These are phyloP conservation scores for Monosporascus sp. DNA, from an alignment of 2,329 filamentous ascomycete species.

Conservation along the genomic window DNA sequence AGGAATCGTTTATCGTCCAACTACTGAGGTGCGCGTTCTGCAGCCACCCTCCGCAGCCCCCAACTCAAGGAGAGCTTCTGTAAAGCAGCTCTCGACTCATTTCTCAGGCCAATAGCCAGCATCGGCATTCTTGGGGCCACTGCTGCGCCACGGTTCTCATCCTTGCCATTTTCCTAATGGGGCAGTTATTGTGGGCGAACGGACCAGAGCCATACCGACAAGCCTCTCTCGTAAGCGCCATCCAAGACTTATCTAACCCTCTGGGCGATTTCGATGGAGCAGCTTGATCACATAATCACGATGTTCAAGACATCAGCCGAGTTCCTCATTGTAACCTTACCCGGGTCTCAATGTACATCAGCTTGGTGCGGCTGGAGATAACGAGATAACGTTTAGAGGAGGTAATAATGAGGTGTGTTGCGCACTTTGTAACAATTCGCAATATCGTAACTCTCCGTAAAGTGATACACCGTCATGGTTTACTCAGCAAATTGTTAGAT, in stretches of 20 bases:
- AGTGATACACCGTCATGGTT: too few species aligned
- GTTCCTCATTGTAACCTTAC: background rate
- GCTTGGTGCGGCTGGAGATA: background rate
- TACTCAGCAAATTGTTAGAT: too few species aligned
- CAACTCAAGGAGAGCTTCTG: too few species aligned
- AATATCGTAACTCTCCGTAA: too few species aligned
- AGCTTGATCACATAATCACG: background rate
- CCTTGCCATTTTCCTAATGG: constrained; percentile 1
- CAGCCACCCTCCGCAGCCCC: too few species aligned
- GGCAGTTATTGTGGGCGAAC: background rate
- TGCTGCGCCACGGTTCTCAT: background rate
- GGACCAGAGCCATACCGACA: background rate
- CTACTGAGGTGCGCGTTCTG: too few species aligned
- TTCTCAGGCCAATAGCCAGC: too few species aligned
- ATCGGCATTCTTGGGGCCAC: background rate
- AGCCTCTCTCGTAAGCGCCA: background rate
- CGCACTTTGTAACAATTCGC: too few species aligned
- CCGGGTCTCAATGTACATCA: background rate
- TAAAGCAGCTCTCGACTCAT: too few species aligned
- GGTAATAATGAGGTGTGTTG: too few species aligned
- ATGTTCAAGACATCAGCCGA: background rate
- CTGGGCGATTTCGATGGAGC: background rate
- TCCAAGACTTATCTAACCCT: background rate
- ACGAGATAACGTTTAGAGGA: too few species aligned
- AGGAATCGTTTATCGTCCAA: too few species aligned